phyloP scores from a whole-genome alignment of 805 yeast species.

The Ogataea corticis region DNA sequence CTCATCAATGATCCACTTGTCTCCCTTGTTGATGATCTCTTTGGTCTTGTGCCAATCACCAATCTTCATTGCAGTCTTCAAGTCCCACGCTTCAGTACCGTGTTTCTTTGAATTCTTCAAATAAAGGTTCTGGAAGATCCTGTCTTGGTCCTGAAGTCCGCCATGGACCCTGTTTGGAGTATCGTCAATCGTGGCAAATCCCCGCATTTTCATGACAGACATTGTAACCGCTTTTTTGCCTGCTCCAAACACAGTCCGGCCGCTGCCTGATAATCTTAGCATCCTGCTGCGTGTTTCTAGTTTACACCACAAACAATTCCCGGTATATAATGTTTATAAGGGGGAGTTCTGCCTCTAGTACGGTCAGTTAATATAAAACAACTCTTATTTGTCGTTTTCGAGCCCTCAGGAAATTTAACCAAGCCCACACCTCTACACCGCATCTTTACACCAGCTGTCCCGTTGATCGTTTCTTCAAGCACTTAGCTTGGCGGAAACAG shows the following conservation, averaged over 20 bases:
- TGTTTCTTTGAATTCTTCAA: constrained; percentile 49
- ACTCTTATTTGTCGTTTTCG: constrained; percentile 13
- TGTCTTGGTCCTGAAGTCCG: constrained; percentile 77
- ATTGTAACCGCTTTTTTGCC: constrained; percentile 1
- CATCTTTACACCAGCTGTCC: constrained; percentile 3
- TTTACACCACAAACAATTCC: background rate
- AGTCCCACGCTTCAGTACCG: constrained; percentile 56
- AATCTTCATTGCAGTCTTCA: constrained; percentile 71
- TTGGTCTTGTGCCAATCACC: constrained; percentile 94
- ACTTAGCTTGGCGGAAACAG: no score
- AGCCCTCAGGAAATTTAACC: background rate
- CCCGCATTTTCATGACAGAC: constrained; percentile 12
- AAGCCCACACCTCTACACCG: background rate
- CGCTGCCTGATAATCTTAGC: constrained; percentile 9
- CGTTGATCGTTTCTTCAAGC: no score
- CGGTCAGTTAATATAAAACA: constrained; percentile 7
- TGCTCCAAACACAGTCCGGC: constrained; percentile 6
- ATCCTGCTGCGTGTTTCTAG: constrained; percentile 4
- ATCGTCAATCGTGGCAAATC: constrained; percentile 46
- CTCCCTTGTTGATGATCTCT: constrained; percentile 80
- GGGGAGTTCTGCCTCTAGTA: background rate
- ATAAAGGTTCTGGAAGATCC: constrained; percentile 84
- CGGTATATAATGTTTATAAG: background rate
- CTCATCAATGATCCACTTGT: constrained; percentile 87
- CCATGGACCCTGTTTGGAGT: constrained; percentile 62